Evolutionary conservation across 2,329 filamentous ascomycete genomes (phyloP).

Genomic region (Fonsecaea nubica): DNA sequence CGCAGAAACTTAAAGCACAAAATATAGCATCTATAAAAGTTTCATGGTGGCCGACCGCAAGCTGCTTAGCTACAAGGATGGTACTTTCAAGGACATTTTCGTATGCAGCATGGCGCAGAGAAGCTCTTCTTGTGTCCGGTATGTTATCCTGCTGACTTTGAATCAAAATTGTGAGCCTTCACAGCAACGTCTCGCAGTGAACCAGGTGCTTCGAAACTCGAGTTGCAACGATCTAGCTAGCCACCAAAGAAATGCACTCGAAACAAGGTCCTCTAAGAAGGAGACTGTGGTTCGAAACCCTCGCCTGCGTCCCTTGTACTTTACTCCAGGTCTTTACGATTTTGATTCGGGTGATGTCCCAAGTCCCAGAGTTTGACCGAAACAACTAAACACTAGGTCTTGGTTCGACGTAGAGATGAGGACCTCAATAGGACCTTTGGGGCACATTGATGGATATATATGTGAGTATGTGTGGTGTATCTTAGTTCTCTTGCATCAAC

Average conservation of each 20-base stretch:
- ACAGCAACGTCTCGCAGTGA: background rate
- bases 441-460: background rate
- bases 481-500: background rate
- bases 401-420: background rate
- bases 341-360: background rate
- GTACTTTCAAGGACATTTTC: background rate
- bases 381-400: background rate
- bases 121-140: background rate
- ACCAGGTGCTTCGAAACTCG: background rate
- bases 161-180: background rate
- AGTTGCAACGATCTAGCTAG: background rate
- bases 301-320: background rate
- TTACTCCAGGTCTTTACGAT: background rate
- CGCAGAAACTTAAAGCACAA: background rate
- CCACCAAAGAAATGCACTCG: background rate
- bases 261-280: background rate
- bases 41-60: background rate
- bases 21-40: background rate
- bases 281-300: background rate
- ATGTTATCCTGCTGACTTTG: background rate
- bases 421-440: background rate
- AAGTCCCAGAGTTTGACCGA: background rate
- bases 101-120: background rate
- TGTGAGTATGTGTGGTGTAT: no score
- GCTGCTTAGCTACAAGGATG: background rate